Percentiles rank a stretch among this genome's conserved stretches.
Conservation (phyloP, 2,329 filamentous ascomycete genomes). For the Keithomyces neogunnii region DNA sequence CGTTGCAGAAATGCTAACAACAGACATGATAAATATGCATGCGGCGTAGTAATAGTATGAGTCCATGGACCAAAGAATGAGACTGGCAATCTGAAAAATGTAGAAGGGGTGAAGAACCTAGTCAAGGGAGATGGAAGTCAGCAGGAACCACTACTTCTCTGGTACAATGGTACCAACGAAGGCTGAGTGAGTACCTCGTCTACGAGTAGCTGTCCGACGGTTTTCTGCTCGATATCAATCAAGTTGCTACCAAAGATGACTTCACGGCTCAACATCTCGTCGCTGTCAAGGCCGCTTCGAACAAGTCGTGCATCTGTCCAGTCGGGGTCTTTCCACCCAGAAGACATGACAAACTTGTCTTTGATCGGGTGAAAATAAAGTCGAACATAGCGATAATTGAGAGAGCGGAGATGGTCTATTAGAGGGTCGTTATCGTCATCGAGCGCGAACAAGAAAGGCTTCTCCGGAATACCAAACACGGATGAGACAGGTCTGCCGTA, state of each 20-base stretch:
- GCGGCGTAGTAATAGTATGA: constrained; percentile 96
- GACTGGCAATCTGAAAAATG: constrained; percentile 91
- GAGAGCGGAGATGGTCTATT: constrained; percentile 61
- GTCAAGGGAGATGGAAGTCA: background rate
- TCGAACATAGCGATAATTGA: constrained; percentile 91
- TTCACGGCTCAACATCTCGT: constrained; percentile 77
- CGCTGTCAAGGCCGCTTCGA: constrained; percentile 73
- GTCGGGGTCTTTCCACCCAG: constrained; percentile 86
- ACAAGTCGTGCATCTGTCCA: constrained; percentile 75
- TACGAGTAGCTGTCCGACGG: constrained; percentile 69
- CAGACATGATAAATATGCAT: constrained; percentile 91
- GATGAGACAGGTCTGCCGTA: constrained; percentile 51
- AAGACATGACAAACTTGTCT: constrained; percentile 80
- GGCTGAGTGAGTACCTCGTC: constrained; percentile 57
- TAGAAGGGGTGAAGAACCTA: constrained; percentile 95
- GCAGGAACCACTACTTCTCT: background rate
- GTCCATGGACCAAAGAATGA: constrained; percentile 90
- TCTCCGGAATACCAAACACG: constrained; percentile 60
- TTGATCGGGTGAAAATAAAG: constrained; percentile 85
- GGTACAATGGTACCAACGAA: background rate
- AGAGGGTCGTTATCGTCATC: constrained; percentile 65
- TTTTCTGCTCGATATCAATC: constrained; percentile 91
- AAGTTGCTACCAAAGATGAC: constrained; percentile 82
- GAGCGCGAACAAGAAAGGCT: constrained; percentile 43
- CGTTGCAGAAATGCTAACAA: constrained; percentile 83